Evolutionary conservation across 495 filamentous ascomycete genomes (phyloP).

Genomic region (Penicillium simplicissimum): DNA sequence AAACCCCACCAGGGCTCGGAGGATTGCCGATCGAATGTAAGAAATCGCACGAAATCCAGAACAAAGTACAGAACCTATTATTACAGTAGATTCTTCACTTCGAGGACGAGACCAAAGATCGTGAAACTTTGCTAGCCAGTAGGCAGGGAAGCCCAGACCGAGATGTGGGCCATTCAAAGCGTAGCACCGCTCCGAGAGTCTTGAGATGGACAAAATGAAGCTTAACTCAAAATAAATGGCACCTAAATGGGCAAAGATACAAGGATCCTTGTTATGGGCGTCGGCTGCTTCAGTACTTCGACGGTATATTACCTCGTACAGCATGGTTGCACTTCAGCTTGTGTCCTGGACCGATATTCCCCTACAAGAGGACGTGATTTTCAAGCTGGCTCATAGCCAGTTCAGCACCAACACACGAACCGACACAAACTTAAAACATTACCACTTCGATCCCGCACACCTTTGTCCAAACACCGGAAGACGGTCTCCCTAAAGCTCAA

Average conservation of each 20-base stretch:
- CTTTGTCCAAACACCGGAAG: too few species aligned
- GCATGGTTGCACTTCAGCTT: conserved; percentile 22
- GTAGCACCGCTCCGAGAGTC: not conserved
- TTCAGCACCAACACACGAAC: too few species aligned
- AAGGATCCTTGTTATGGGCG: conserved; percentile 39
- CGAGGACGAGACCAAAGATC: not conserved
- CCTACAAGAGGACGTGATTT: too few species aligned
- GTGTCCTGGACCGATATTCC: conserved; percentile 39
- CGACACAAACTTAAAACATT: too few species aligned
- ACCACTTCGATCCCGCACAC: too few species aligned
- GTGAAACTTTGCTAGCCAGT: not conserved
- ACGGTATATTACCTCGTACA: conserved; percentile 44
- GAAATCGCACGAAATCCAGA: not conserved
- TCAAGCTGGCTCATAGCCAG: too few species aligned
- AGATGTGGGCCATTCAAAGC: not conserved
- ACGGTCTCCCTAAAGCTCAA: too few species aligned
- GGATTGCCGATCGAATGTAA: conserved; percentile 4
- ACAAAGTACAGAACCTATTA: too few species aligned
- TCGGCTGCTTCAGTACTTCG: conserved; percentile 41
- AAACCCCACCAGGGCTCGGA: conserved; percentile 5
- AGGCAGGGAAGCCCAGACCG: conserved; percentile 6
- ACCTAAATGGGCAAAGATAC: conserved; percentile 21
- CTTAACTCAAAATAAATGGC: too few species aligned
- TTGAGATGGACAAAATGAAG: not conserved
- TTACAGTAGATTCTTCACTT: too few species aligned